Evolutionary conservation across 805 yeast species (phyloP), one percentile per base, ranked within the genome.

Genomic region (Candida sakaeoensis): DNA sequence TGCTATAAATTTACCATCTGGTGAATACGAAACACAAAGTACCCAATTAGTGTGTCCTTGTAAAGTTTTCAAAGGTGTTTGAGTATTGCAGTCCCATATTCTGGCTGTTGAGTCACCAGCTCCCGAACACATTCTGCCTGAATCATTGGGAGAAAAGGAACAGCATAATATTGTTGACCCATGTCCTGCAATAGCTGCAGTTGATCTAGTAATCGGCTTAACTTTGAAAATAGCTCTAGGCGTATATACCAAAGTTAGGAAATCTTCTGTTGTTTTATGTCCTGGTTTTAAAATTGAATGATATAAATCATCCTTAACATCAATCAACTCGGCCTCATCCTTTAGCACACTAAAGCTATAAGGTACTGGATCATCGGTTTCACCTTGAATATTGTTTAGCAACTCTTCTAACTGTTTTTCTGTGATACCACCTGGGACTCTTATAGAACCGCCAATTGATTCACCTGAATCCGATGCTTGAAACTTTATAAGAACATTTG

Each of bases 221-320:
- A 93, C 99, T 52, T 87, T 87, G 72, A 93, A 93, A 2, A 93
- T 83, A 0, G 99, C 96, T 47, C 95, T 76, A 28, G 99, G 99
- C 0, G 96, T 89, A 58, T 84, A 93, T 4, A 90, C 85, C 40
- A 93, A 70, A 0, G 96, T 90, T 68, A 93, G 66, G 53, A 84
- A 84, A 62, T 93, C 99, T 72, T 93, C 99, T 0, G 98, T 85
- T 5, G 95, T 79, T 54, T 84, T 84, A 49, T 82, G 70, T 1
- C 91, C 88, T 1, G 97, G 97, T 54, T 86, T 84, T 48, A 93
- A 71, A 17, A 93, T 78, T 3, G 96, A 85, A 17, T 76, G 60
- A 58, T 89, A 91, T 34, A 93, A 57, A 55, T 87, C 84, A 46
- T 81, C 86, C 43, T 72, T 77, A 48, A 93, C 83, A 52, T 90